These are phyloP conservation scores for Leccinellum rugosiceps DNA, from an alignment of 768 basidiomycete genomes.

Conservation along the genomic window DNA sequence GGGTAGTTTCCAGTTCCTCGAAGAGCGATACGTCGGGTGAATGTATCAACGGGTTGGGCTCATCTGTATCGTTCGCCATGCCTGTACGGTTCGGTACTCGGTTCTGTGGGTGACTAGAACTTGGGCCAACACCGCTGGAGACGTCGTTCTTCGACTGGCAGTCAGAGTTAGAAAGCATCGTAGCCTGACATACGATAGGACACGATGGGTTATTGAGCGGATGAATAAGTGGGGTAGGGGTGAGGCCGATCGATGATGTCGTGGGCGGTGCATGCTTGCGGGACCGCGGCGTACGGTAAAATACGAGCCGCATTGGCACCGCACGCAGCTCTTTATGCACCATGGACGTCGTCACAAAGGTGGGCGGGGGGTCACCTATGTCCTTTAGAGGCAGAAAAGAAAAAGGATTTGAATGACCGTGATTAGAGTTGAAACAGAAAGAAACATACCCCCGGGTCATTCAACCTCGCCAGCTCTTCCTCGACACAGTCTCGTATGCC, in stretches of 20 bases:
- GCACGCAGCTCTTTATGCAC: slow-evolving; percentile 35
- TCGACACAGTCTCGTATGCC: slow-evolving; percentile 21
- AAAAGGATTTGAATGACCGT: not conserved
- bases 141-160: not conserved
- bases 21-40: slow-evolving; percentile 49
- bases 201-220: slow-evolving; percentile 17
- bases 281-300: slow-evolving; percentile 35
- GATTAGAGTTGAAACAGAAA: not conserved
- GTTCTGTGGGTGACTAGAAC: not conserved
- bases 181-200: slow-evolving; percentile 31
- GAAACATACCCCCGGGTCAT: slow-evolving; percentile 16
- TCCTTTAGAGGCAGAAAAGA: not conserved
- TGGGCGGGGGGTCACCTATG: slow-evolving; percentile 16
- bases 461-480: slow-evolving; percentile 26
- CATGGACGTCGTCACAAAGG: slow-evolving; percentile 32
- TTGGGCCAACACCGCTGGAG: not conserved
- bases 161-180: slow-evolving; percentile 11
- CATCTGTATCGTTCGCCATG: not conserved
- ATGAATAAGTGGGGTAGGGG: slow-evolving; percentile 13
- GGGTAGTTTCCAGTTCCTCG: slow-evolving; percentile 62
- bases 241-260: not conserved
- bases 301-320: slow-evolving; percentile 32
- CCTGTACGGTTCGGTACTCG: not conserved
- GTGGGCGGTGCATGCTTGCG: not conserved
- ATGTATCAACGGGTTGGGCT: slow-evolving; percentile 9